These are phyloP conservation scores for Pleurotus giganteus DNA, from an alignment of 768 basidiomycete species.

Conservation along the genomic window DNA sequence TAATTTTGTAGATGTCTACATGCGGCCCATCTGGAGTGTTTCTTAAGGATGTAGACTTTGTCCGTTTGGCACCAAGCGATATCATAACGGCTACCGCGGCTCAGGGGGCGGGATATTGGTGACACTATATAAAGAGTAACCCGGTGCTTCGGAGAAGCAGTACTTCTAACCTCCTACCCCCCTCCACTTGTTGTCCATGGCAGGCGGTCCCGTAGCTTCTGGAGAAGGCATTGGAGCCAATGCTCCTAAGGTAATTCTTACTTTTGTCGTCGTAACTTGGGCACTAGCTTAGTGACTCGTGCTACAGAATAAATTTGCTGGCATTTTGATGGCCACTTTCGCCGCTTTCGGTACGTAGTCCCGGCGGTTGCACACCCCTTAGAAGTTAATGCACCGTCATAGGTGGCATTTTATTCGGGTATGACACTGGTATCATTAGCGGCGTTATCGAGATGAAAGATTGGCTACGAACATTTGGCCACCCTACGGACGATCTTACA, in stretches of 20 bases:
- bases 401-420: slow-evolving; percentile 55
- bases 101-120: too few species aligned
- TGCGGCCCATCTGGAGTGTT: too few species aligned
- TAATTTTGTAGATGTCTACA: too few species aligned
- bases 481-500: slow-evolving; percentile 19
- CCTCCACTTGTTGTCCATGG: slow-evolving; percentile 24
- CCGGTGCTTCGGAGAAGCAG: not conserved
- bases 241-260: slow-evolving; percentile 28
- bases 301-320: slow-evolving; percentile 34
- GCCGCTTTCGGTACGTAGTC: slow-evolving; percentile 38
- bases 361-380: not conserved
- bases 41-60: too few species aligned
- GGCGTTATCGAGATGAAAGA: slow-evolving; percentile 70
- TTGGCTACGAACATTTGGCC: slow-evolving; percentile 53
- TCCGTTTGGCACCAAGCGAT: too few species aligned
- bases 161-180: not conserved
- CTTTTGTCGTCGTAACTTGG: not conserved
- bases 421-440: slow-evolving; percentile 83
- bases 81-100: too few species aligned
- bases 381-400: not conserved
- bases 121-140: not conserved
- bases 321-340: slow-evolving; percentile 32
- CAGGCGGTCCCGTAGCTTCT: slow-evolving; percentile 35
- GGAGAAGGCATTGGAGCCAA: slow-evolving; percentile 31
- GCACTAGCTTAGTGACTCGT: slow-evolving; percentile 1